phyloP scores from a whole-genome alignment of 371 early-diverging fungal species.

The Ordospora colligata region DNA sequence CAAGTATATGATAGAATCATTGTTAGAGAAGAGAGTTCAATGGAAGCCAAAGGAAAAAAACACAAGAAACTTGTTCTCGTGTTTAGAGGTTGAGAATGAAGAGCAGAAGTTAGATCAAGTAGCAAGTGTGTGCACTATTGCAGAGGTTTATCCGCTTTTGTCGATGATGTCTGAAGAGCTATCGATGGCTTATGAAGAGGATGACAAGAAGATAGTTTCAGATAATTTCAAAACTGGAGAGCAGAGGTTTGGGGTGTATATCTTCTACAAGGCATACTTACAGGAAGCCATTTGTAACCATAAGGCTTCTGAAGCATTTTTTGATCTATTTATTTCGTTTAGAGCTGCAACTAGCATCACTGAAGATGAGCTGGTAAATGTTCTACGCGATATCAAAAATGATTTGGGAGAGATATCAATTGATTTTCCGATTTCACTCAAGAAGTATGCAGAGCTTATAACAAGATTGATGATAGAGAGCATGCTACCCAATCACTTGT shows the following conservation, averaged over 20 bases:
- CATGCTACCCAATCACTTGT: not conserved
- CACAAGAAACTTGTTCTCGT: slow-evolving; percentile 19
- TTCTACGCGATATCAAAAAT: slow-evolving; percentile 9
- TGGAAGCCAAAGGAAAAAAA: slow-evolving; percentile 15
- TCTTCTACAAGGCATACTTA: slow-evolving; percentile 22
- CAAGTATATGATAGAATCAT: slow-evolving; percentile 22
- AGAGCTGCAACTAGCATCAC: not conserved
- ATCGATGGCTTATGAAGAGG: not conserved
- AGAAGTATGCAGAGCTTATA: slow-evolving; percentile 31
- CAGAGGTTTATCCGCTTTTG: not conserved
- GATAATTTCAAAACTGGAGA: not conserved
- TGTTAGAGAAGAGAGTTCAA: slow-evolving; percentile 8
- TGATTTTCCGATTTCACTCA: slow-evolving; percentile 27
- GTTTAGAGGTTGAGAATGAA: slow-evolving; percentile 11
- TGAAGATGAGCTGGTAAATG: not conserved
- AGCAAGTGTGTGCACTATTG: not conserved
- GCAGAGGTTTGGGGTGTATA: not conserved
- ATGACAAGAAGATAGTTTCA: slow-evolving; percentile 11
- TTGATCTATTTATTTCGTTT: slow-evolving; percentile 8
- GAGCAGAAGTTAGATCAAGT: not conserved
- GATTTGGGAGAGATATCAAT: slow-evolving; percentile 15
- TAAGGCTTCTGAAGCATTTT: slow-evolving; percentile 6
- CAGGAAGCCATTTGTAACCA: slow-evolving; percentile 11
- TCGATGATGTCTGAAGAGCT: slow-evolving; percentile 9
- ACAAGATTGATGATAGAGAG: not conserved